Base-by-base conservation (phyloP, 2,329 filamentous ascomycete genomes). In the Hymenoscyphus occultus region DNA sequence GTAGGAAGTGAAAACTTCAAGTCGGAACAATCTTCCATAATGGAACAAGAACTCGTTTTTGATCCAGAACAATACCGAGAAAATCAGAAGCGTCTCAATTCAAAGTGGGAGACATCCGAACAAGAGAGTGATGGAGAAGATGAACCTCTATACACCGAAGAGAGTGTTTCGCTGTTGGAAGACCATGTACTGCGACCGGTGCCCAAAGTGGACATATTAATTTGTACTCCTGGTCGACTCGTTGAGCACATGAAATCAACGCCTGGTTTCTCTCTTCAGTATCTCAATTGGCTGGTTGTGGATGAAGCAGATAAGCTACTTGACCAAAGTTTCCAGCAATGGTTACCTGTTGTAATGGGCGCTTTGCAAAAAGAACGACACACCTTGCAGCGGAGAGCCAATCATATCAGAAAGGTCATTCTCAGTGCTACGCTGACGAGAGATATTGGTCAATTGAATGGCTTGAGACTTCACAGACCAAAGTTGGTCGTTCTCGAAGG, bases 251-350 rank as follows among this genome's bases (percentile, higher is more conserved):
- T 97, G 60, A 89, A 90, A 68, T 88, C 89, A 66, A 98, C 94
- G 0, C 86, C 86, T 2, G 93, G 92, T 0, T 97, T 98, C 75
- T 86, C 83, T 0, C 81, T 98, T 28, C 85, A 90, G 64, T 84
- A 90, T 74, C 81, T 97, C 4, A 86, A 91, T 67, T 98, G 93
- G 93, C 82, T 98, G 0, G 86, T 97, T 2, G 90, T 97, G 57
- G 94, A 98, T 72, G 94, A 98, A 78, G 95, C 94, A 12, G 94
- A 98, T 77, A 92, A 95, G 74, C 81, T 98, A 13, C 84, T 98
- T 5, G 90, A 93, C 56, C 92, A 98, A 76, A 93, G 90, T 73
- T 97, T 95, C 77, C 93, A 97, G 75, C 90, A 94, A 72, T 97
- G 93, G 93, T 81, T 96, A 2, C 86, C 88, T 51, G 79, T 89